These are phyloP conservation scores for Debaryomyces hansenii DNA, from an alignment of 805 yeast species.

Conservation along the genomic window DNA sequence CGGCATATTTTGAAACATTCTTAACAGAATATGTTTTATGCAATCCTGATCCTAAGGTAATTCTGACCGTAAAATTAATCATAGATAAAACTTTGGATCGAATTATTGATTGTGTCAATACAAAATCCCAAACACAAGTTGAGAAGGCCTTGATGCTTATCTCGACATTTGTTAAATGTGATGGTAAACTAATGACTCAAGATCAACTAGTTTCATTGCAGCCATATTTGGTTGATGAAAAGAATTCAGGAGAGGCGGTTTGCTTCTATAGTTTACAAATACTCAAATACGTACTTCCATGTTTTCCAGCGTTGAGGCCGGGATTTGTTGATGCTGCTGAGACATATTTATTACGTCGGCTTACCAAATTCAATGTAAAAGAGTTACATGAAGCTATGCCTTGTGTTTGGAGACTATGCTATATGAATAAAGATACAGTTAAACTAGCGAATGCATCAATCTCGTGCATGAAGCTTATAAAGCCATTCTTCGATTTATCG, in stretches of 20 bases:
- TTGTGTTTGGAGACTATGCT: slow-evolving; percentile 58
- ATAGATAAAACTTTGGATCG: slow-evolving; percentile 36
- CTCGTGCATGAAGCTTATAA: slow-evolving; percentile 54
- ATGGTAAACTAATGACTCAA: slow-evolving; percentile 55
- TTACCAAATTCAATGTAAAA: slow-evolving; percentile 58
- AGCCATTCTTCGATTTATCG: slow-evolving; percentile 41
- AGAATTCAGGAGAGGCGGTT: slow-evolving; percentile 35
- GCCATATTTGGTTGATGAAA: slow-evolving; percentile 58
- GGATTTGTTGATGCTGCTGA: slow-evolving; percentile 52
- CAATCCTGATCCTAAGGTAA: slow-evolving; percentile 14
- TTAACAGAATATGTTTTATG: slow-evolving; percentile 45
- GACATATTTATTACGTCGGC: slow-evolving; percentile 48
- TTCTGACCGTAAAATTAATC: slow-evolving; percentile 21
- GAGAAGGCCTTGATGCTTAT: slow-evolving; percentile 49
- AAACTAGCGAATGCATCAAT: slow-evolving; percentile 63
- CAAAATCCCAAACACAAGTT: slow-evolving; percentile 19
- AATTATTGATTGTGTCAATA: slow-evolving; percentile 34
- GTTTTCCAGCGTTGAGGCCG: slow-evolving; percentile 45
- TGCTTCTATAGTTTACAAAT: slow-evolving; percentile 55
- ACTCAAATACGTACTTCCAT: slow-evolving; percentile 49
- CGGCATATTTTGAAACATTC: slow-evolving; percentile 46
- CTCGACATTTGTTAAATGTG: slow-evolving; percentile 55
- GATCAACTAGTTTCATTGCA: slow-evolving; percentile 67
- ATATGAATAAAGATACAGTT: slow-evolving; percentile 42
- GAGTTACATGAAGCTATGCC: slow-evolving; percentile 79